Percentiles rank a stretch among this genome's conserved stretches.
phyloP scores from a whole-genome alignment of 208 protist species.

The Wallacemonas sp. region DNA sequence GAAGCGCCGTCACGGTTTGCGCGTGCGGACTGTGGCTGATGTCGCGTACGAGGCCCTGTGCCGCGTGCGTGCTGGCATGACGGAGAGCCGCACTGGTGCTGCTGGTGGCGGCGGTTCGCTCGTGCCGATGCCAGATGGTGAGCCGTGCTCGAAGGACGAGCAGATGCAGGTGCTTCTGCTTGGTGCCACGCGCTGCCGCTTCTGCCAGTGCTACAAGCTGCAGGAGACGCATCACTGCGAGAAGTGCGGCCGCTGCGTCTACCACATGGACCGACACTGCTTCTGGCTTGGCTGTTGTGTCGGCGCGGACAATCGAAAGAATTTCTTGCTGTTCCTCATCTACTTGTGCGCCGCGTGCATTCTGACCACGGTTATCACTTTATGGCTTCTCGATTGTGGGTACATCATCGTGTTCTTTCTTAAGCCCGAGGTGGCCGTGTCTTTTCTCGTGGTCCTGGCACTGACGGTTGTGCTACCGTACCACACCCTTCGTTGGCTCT shows the following conservation, averaged over 20 bases:
- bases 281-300: conserved; percentile 81
- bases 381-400: not conserved
- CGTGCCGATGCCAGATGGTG: not conserved
- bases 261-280: conserved; percentile 80
- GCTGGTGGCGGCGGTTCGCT: not conserved
- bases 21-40: conserved; percentile 33
- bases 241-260: conserved; percentile 74
- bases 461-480: conserved; percentile 21
- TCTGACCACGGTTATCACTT: not conserved
- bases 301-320: conserved; percentile 78
- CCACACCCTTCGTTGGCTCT: conserved; percentile 8
- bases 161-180: conserved; percentile 64
- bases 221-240: conserved; percentile 83
- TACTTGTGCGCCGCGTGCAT: conserved; percentile 22
- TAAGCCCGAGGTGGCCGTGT: no score
- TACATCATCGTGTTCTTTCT: conserved; percentile 1
- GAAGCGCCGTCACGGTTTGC: conserved; percentile 38
- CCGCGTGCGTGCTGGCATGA: conserved; percentile 14
- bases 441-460: no score
- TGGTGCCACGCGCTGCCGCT: conserved; percentile 48
- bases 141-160: conserved; percentile 19
- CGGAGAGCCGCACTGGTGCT: conserved; percentile 10
- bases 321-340: conserved; percentile 66
- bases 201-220: conserved; percentile 74
- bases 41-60: conserved; percentile 39